A percentile compares a stretch with the other conserved stretches of the same genome.
Conservation (phyloP, 768 basidiomycete species). For the Lentinula detonsa region DNA sequence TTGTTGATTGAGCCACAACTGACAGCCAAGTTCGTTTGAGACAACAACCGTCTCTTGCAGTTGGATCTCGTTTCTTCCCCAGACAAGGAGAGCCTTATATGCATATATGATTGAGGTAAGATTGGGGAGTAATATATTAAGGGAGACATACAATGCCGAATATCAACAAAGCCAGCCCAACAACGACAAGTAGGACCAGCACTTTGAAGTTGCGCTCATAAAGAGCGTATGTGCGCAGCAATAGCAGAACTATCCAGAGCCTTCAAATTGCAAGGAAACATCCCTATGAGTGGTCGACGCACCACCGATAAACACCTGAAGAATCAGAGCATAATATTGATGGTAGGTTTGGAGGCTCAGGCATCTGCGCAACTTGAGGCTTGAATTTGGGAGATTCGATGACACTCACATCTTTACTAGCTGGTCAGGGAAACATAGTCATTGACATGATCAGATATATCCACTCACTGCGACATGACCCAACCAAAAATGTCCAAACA, state of each 20-base stretch:
- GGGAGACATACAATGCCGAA: not conserved
- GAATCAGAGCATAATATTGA: constrained; percentile 2
- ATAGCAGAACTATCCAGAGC: not conserved
- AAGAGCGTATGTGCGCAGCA: constrained; percentile 9
- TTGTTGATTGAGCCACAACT: not conserved
- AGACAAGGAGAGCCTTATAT: not conserved
- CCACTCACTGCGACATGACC: constrained; percentile 6
- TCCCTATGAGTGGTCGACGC: not conserved
- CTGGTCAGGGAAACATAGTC: not conserved
- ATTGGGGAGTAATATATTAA: not conserved
- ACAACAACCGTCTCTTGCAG: not conserved
- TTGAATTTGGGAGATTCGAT: not conserved
- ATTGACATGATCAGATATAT: not conserved
- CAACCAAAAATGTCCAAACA: constrained; percentile 19
- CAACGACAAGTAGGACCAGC: not conserved
- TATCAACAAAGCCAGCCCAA: not conserved
- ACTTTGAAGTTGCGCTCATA: constrained; percentile 6
- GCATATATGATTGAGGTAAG: not conserved
- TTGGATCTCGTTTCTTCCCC: not conserved
- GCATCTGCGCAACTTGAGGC: not conserved
- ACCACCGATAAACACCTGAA: constrained; percentile 7
- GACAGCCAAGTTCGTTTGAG: not conserved
- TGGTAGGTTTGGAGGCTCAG: constrained; percentile 6
- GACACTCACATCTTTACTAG: not conserved
- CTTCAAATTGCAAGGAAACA: not conserved